Percentiles rank a stretch among this genome's conserved stretches.
Conservation (phyloP, 306 rosid genomes). For the Cicer chorassanicum region DNA sequence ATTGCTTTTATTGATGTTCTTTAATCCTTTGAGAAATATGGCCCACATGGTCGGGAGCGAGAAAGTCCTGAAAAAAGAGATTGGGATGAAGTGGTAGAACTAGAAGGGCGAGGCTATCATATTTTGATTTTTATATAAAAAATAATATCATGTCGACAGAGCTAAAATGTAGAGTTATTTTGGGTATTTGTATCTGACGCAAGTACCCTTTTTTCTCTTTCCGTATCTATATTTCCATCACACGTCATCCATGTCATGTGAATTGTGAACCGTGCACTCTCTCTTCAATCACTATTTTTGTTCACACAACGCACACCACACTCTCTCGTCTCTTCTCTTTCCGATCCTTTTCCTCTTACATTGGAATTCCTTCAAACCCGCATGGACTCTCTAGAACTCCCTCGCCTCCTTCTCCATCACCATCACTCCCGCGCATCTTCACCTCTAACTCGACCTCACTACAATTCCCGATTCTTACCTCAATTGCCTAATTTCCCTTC, state of each 20-base stretch:
- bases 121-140: not conserved
- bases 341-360: slow-evolving; percentile 52
- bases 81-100: not conserved
- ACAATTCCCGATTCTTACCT: slow-evolving; percentile 18
- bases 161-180: not conserved
- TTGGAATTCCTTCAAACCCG: not conserved
- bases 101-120: not conserved
- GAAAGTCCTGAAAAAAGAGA: not conserved
- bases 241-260: not conserved
- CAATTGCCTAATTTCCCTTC: slow-evolving; percentile 38
- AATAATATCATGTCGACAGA: not conserved
- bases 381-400: slow-evolving; percentile 63
- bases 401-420: slow-evolving; percentile 39
- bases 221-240: not conserved
- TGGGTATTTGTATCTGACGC: slow-evolving; percentile 49
- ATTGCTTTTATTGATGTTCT: too few species aligned
- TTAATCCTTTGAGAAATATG: too few species aligned
- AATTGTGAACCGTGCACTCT: not conserved
- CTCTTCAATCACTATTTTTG: slow-evolving; percentile 4
- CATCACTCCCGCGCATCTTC: slow-evolving; percentile 36
- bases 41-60: too few species aligned
- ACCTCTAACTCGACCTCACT: slow-evolving; percentile 21
- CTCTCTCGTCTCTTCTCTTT: slow-evolving; percentile 14
- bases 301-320: slow-evolving; percentile 4
- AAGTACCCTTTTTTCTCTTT: slow-evolving; percentile 8